phyloP scores from a whole-genome alignment of 75 land plant genomes.

The Cryptomeria japonica region DNA sequence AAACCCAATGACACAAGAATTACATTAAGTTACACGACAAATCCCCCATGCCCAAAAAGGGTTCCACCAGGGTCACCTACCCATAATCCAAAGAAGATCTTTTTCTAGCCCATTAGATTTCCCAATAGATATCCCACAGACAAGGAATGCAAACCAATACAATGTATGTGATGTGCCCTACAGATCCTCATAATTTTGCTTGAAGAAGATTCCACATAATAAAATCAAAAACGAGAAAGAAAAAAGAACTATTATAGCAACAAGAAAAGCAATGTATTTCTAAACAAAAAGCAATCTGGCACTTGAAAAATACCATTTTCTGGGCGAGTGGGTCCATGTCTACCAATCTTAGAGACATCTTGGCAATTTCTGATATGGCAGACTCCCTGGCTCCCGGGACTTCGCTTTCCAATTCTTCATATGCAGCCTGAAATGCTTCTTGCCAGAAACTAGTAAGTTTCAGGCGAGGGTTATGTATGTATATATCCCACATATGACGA shows the following conservation, averaged over 20 bases:
- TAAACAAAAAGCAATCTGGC: neutral
- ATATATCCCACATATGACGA: constrained; percentile 68
- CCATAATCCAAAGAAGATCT: neutral
- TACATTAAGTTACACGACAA: neutral
- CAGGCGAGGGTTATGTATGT: constrained; percentile 30
- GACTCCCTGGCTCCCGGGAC: constrained; percentile 36
- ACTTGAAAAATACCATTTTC: constrained; percentile 4
- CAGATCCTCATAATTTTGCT: neutral
- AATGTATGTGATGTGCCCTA: neutral
- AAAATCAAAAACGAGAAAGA: neutral
- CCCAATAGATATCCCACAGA: neutral
- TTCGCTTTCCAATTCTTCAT: constrained; percentile 53
- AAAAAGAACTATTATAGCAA: neutral
- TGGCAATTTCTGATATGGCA: constrained; percentile 64
- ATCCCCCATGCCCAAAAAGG: neutral
- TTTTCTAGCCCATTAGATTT: neutral
- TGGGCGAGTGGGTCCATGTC: constrained; percentile 25
- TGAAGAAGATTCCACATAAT: neutral
- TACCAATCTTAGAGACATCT: constrained; percentile 47
- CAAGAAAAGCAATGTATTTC: neutral
- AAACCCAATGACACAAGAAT: neutral
- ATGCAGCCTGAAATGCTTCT: constrained; percentile 76
- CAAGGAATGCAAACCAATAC: neutral
- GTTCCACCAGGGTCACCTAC: neutral
- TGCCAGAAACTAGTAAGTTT: constrained; percentile 57